phyloP scores from a whole-genome alignment of 2,329 filamentous ascomycete species.

The Nothophaeocryptopus gaeumannii region DNA sequence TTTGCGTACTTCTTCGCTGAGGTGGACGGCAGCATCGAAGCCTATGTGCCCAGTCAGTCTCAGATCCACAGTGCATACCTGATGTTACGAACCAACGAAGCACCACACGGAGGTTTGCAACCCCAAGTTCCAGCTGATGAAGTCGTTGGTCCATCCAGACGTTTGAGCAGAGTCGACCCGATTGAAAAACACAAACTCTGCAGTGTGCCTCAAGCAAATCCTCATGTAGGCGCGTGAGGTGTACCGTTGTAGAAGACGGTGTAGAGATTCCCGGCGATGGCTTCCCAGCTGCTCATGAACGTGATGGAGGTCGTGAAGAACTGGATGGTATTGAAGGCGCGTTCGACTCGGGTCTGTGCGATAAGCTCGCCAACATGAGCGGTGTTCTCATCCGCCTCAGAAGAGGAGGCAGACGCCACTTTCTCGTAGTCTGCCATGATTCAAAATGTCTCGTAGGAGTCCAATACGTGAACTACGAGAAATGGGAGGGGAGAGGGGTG shows the following conservation, averaged over 20 bases:
- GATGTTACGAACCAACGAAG: constrained; percentile 23
- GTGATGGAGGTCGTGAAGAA: constrained; percentile 27
- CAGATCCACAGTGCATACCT: background rate
- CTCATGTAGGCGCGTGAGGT: constrained; percentile 27
- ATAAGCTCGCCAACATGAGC: constrained; percentile 11
- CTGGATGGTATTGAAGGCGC: constrained; percentile 27
- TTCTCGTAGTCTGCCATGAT: constrained; percentile 3
- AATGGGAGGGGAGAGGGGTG: no score
- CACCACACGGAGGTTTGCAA: constrained; percentile 24
- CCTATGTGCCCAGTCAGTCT: constrained; percentile 13
- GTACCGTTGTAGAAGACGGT: constrained; percentile 27
- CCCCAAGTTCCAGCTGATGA: constrained; percentile 26
- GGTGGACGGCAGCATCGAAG: constrained; percentile 23
- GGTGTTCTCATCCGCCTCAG: background rate
- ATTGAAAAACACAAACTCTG: constrained; percentile 24
- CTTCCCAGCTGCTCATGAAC: constrained; percentile 29
- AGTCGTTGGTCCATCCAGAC: constrained; percentile 26
- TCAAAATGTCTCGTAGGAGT: background rate
- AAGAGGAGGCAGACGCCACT: constrained; percentile 4
- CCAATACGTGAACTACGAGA: no score
- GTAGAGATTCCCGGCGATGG: constrained; percentile 25
- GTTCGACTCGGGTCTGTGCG: constrained; percentile 17
- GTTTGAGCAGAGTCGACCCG: constrained; percentile 14
- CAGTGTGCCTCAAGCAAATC: constrained; percentile 21
- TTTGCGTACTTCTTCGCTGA: constrained; percentile 23